Conservation (phyloP, 164 flowering plant species). For the Vitis riparia region DNA sequence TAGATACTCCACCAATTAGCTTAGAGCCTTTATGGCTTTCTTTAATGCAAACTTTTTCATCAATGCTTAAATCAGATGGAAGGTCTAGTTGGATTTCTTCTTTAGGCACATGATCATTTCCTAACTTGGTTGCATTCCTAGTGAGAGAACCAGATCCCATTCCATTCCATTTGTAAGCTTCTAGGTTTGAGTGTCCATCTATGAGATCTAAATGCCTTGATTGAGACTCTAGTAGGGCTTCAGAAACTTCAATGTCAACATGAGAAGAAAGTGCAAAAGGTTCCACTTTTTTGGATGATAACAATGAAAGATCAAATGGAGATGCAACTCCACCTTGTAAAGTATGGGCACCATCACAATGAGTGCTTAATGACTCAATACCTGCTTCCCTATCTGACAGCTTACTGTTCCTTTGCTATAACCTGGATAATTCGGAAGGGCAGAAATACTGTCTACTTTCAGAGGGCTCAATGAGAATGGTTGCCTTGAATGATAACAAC, state of each 20-base stretch:
- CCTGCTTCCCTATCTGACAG: conserved; percentile 2
- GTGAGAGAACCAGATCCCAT: background rate
- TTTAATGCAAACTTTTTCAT: conserved; percentile 19
- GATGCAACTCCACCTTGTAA: background rate
- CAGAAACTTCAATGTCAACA: conserved; percentile 8
- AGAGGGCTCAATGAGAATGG: no score
- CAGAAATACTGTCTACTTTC: no score
- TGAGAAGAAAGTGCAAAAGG: conserved; percentile 8
- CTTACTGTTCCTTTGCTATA: background rate
- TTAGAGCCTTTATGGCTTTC: conserved; percentile 9
- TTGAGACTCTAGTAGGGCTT: conserved; percentile 6
- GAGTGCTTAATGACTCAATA: background rate
- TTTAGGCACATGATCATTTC: conserved; percentile 1
- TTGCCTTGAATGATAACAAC: no score
- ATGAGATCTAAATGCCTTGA: conserved; percentile 6
- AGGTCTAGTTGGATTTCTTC: conserved; percentile 10
- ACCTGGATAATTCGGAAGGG: no score
- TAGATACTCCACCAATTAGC: conserved; percentile 11
- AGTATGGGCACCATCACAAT: background rate
- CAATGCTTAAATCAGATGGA: conserved; percentile 10
- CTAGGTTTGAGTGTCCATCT: conserved; percentile 13
- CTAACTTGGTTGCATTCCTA: conserved; percentile 4
- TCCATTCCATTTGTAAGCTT: conserved; percentile 5
- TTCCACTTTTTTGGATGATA: conserved; percentile 16
- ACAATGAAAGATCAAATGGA: conserved; percentile 21